Base-by-base conservation (phyloP, 805 yeast genomes). In the Debaryomyces tyrocola region DNA sequence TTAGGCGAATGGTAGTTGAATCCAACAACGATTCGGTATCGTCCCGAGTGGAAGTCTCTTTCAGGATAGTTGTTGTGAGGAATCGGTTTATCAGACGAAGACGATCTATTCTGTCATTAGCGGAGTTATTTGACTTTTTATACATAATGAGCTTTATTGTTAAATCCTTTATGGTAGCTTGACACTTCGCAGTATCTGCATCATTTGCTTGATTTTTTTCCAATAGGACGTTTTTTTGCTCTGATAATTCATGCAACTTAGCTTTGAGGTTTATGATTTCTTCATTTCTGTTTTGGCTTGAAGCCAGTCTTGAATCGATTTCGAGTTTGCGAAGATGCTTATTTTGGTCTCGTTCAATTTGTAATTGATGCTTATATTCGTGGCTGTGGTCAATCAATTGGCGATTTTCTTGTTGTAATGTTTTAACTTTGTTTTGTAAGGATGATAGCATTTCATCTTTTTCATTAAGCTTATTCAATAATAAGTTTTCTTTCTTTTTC, bases 1-100 rank as follows among this genome's bases (percentile, higher is more conserved):
- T 37, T 6, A 46, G 43, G 9, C 33, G 18, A n/a, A 36, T 42
- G 11, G 49, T 46, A 12, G 49, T 46, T 5, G 49, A 46, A n/a
- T 46, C 49, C 24, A 20, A 33, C 38, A 21, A 28, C 1, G 42
- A 28, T 39, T 39, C 42, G 21, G 42, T 39, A 10, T 17, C 12
- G 3, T 39, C 42, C 12, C 24, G 27, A n/a, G 10, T 20, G 27
- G 15, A 14, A 27, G n/a, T 18, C 10, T 28, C 42, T 28, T 28
- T 31, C 15, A 18, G 17, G 2, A 39, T 18, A 3, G 21, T 33
- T 14, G 14, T 39, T 9, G 27, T 10, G 9, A 39, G 18, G 27
- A 24, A 17, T 2, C 42, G 2, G 11, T 39, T 24, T 31, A 39
- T 39, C 9, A 12, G 14, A 18, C 17, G 42, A 15, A 39, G 35